Percentiles rank a stretch among this genome's conserved stretches.
Conservation (phyloP, 495 filamentous ascomycete genomes). For the Alectoria sarmentosa region DNA sequence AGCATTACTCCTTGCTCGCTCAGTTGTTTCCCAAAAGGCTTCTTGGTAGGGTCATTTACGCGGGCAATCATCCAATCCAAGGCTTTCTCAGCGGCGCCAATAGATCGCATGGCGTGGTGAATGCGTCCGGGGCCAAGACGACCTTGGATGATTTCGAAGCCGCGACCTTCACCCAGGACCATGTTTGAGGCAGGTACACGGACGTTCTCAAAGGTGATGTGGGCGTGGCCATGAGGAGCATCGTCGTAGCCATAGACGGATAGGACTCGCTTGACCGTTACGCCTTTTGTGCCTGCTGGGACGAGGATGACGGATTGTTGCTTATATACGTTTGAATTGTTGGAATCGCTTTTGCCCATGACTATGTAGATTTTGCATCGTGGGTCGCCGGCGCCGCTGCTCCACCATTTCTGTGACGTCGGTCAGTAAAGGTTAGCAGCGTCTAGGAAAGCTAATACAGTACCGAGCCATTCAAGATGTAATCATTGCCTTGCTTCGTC, state of each 20-base stretch:
- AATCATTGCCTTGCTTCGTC: conserved; percentile 70
- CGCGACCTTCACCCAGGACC: conserved; percentile 81
- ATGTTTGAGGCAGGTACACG: conserved; percentile 71
- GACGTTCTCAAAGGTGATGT: conserved; percentile 80
- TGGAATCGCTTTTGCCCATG: conserved; percentile 77
- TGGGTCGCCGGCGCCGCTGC: conserved; percentile 82
- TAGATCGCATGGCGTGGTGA: conserved; percentile 88
- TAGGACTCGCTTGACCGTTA: conserved; percentile 79
- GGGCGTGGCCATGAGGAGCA: conserved; percentile 87
- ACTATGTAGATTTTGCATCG: conserved; percentile 85
- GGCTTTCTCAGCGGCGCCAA: conserved; percentile 78
- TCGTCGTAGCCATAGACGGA: conserved; percentile 92
- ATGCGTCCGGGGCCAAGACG: conserved; percentile 87
- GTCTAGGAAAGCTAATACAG: background rate
- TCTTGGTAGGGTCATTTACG: conserved; percentile 81
- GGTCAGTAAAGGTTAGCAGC: background rate
- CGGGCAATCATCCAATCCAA: conserved; percentile 84
- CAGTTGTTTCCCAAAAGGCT: conserved; percentile 74
- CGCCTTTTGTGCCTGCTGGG: conserved; percentile 63
- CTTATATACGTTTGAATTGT: conserved; percentile 65
- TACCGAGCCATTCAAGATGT: conserved; percentile 73
- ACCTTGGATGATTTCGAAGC: conserved; percentile 96
- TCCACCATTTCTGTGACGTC: conserved; percentile 83
- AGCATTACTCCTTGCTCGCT: conserved; percentile 83
- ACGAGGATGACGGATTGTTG: conserved; percentile 90